Evolutionary conservation across 768 basidiomycete species (phyloP).

Genomic region (Boletus rubroflammeus): DNA sequence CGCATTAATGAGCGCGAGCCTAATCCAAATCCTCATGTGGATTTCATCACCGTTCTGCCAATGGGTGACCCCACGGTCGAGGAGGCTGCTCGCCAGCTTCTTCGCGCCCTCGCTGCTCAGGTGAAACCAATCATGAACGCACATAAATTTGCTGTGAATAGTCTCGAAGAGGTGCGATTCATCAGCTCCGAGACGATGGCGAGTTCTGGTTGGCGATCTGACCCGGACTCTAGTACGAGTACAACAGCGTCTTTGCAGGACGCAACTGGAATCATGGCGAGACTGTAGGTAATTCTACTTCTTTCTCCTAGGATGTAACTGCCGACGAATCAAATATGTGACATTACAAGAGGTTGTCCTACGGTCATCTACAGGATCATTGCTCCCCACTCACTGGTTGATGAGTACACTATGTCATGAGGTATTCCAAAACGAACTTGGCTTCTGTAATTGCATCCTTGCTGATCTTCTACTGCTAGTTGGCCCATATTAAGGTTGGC

Average conservation of each 20-base stretch:
- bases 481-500: conserved; percentile 77
- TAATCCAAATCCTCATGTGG: conserved; percentile 74
- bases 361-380: conserved; percentile 54
- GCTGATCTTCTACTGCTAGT: conserved; percentile 36
- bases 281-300: conserved; percentile 53
- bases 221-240: conserved; percentile 56
- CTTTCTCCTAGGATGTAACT: not conserved
- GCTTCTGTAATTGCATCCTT: not conserved
- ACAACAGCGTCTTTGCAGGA: conserved; percentile 74
- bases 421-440: conserved; percentile 38
- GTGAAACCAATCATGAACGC: conserved; percentile 80
- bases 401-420: conserved; percentile 83
- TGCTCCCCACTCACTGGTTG: conserved; percentile 61
- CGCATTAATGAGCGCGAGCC: conserved; percentile 64
- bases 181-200: not conserved
- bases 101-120: conserved; percentile 79
- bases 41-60: conserved; percentile 67
- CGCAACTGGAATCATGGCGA: conserved; percentile 86
- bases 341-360: conserved; percentile 63
- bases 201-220: not conserved
- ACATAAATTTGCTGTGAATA: conserved; percentile 73
- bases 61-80: conserved; percentile 39
- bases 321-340: not conserved
- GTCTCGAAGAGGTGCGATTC: conserved; percentile 70
- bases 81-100: conserved; percentile 65